Evolutionary conservation across 306 rosid species (phyloP).

Genomic region (Myrica gale): DNA sequence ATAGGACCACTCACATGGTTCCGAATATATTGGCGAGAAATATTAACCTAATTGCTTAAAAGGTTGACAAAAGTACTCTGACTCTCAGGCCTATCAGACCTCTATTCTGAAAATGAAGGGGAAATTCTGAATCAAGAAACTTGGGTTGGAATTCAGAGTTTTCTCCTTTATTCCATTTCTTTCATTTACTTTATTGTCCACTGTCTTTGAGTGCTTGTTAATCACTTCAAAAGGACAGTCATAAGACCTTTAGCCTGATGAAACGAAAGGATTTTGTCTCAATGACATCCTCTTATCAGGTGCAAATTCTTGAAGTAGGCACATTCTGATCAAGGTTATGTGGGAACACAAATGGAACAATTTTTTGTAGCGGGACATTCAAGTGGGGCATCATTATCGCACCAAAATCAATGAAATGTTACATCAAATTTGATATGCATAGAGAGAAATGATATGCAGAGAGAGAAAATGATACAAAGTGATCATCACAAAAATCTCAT

Average conservation of each 20-base stretch:
- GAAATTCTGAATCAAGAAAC: background rate
- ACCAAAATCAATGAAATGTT: slow-evolving; percentile 48
- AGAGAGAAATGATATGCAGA: slow-evolving; percentile 12
- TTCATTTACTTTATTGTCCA: background rate
- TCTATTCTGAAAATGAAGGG: too few species aligned
- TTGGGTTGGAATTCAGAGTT: too few species aligned
- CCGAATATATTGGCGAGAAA: background rate
- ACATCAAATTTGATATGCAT: slow-evolving; percentile 44
- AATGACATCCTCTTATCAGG: slow-evolving; percentile 14
- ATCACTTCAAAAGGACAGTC: slow-evolving; percentile 19
- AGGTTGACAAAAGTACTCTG: background rate
- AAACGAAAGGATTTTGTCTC: background rate
- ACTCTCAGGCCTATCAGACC: background rate
- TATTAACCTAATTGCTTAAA: too few species aligned
- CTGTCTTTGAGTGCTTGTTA: slow-evolving; percentile 11
- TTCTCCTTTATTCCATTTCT: background rate
- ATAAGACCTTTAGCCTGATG: slow-evolving; percentile 12
- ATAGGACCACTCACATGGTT: background rate
- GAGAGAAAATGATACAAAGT: slow-evolving; percentile 33
- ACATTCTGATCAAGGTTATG: background rate
- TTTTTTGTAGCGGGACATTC: slow-evolving; percentile 13
- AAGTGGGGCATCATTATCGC: slow-evolving; percentile 30
- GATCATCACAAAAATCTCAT: slow-evolving; percentile 16
- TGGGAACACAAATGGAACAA: background rate
- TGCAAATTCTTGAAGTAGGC: background rate